Percentiles rank a stretch among this genome's conserved stretches.
Evolutionary conservation across 2,329 filamentous ascomycete genomes (phyloP).

Genomic region (Ramularia endophylla): DNA sequence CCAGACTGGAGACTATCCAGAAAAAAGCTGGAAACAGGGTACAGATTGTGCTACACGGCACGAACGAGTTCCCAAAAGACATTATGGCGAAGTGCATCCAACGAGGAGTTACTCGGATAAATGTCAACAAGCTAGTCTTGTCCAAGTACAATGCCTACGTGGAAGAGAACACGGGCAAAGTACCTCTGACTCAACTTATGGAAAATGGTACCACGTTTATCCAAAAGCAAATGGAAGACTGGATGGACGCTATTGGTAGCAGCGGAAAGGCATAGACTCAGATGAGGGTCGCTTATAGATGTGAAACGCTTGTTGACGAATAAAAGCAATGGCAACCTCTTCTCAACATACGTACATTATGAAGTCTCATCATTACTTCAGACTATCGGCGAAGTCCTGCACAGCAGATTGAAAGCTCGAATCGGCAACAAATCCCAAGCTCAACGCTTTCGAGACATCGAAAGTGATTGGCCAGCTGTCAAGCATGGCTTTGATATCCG

Average conservation of each 20-base stretch:
- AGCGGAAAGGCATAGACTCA: constrained; percentile 16
- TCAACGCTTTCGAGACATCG: constrained; percentile 50
- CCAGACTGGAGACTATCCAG: constrained; percentile 42
- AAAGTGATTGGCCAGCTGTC: constrained; percentile 53
- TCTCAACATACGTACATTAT: neutral
- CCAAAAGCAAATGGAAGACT: constrained; percentile 50
- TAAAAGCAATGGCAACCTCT: too few relatives aligned
- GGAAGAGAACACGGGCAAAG: constrained; percentile 44
- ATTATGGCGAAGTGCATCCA: constrained; percentile 51
- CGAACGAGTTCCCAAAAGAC: constrained; percentile 51
- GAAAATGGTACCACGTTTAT: constrained; percentile 51
- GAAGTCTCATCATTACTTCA: constrained; percentile 21
- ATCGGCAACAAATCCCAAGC: constrained; percentile 48
- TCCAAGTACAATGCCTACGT: constrained; percentile 45
- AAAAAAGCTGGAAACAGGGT: constrained; percentile 44
- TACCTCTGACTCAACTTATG: constrained; percentile 48
- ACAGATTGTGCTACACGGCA: constrained; percentile 52
- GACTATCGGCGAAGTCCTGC: constrained; percentile 35
- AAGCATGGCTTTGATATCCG: constrained; percentile 47
- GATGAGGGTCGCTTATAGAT: too few relatives aligned
- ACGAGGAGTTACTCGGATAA: constrained; percentile 51
- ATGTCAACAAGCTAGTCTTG: constrained; percentile 55
- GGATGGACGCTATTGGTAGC: constrained; percentile 42
- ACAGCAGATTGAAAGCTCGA: constrained; percentile 43
- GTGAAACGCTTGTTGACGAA: too few relatives aligned